Base-by-base conservation (phyloP, 768 basidiomycete species). In the Lactarius quietus region DNA sequence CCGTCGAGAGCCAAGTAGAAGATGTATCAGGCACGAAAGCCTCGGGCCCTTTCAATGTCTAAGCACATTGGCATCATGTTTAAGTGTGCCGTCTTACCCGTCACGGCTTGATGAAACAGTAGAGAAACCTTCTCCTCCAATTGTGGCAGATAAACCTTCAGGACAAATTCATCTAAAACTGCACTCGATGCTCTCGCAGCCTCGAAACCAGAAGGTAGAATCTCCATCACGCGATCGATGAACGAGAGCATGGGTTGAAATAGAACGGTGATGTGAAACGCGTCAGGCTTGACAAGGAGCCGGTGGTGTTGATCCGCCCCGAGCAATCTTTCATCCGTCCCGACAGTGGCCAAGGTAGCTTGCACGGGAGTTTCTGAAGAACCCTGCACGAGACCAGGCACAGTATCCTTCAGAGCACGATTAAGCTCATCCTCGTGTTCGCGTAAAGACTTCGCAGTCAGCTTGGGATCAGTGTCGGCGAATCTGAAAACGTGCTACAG, bases 211-310 rank as follows among this genome's bases (percentile, higher is more conserved):
- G 84, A 82, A 2, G 95, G 93, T 33, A 97, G 78, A 31, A 89
- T 78, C 29, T 86, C 84, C 48, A 86, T 79, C 28, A 93, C 82
- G 7, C 88, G 83, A 61, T 88, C 83, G 63, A 98, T 80, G 75
- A 95, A 98, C 1, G 88, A 80, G 26, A 97, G 78, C 15, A 95
- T 96, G 1, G 97, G 96, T 68, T 93, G 92, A 75, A 98, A 98
- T n/a, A 99, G 81, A 18, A 93, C 85, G 57, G 87, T 90, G 61
- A 98, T 93, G 76, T 96, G 93, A 78, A 98, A 98, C 3, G 94
- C 93, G 72, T 98, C 91, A 1, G 97, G 90, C 55, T 86, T 86
- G 62, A 98, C 88, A 26, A 98, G 82, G 36, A 92, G 80, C 54
- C 90, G 84, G 77, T 98, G 97, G 61, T 89, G 88, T 52, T 92